These are phyloP conservation scores for Neonectria faginata DNA, from an alignment of 2,329 filamentous ascomycete genomes.

Conservation along the genomic window DNA sequence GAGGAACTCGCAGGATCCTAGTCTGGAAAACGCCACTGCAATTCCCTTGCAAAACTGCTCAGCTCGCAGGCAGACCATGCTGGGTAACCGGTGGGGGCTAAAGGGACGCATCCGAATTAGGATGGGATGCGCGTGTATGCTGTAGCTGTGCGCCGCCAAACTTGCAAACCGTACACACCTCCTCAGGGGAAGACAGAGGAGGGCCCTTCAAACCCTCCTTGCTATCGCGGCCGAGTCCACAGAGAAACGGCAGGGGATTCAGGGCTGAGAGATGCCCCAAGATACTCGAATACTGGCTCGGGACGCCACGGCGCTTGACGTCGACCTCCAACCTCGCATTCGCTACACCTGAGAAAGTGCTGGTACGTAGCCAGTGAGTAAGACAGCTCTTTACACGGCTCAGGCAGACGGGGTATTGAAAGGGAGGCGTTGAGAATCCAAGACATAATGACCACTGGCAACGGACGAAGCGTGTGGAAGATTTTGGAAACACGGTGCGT, in stretches of 20 bases:
- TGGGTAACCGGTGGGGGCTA: slow-evolving; percentile 2
- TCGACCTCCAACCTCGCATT: not conserved
- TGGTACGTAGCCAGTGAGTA: not conserved
- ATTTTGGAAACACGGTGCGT: not conserved
- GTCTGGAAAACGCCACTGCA: not conserved
- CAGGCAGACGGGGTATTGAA: not conserved
- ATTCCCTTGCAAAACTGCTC: not conserved
- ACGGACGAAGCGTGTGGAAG: not conserved
- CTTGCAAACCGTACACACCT: not conserved
- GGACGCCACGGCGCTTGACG: not conserved
- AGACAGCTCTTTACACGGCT: not conserved
- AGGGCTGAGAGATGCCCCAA: not conserved
- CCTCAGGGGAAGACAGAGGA: not conserved
- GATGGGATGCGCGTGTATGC: not conserved
- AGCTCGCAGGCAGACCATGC: slow-evolving; percentile 1
- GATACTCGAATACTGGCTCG: not conserved
- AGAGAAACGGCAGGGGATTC: not conserved
- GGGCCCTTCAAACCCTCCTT: not conserved
- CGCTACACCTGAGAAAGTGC: not conserved
- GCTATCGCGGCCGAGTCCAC: not conserved
- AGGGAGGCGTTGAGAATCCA: not conserved
- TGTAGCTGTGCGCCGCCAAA: not conserved
- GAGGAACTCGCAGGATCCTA: too few relatives aligned
- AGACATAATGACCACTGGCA: not conserved
- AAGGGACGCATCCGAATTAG: slow-evolving; percentile 2